Evolutionary conservation across 495 filamentous ascomycete species (phyloP).

Genomic region (Recurvomyces mirabilis): DNA sequence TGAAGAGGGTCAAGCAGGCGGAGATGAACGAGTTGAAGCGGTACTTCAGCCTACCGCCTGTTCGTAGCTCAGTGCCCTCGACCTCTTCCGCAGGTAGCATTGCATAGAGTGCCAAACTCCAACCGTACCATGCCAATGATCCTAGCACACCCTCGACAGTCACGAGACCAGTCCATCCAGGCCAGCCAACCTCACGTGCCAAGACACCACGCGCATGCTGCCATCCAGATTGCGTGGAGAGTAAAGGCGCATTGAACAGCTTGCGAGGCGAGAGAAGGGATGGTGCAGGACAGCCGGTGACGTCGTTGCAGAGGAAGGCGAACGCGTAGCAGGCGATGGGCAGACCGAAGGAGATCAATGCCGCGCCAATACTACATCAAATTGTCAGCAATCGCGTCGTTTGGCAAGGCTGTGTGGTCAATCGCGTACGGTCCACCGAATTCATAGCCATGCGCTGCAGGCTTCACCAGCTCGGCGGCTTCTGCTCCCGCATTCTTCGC

Average conservation of each 20-base stretch:
- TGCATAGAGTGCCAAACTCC: conserved; percentile 62
- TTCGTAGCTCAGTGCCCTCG: conserved; percentile 56
- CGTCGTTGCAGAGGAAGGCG: conserved; percentile 81
- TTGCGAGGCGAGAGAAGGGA: conserved; percentile 67
- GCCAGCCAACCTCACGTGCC: conserved; percentile 73
- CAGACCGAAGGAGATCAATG: conserved; percentile 62
- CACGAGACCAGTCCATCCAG: conserved; percentile 50
- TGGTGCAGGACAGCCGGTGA: conserved; percentile 81
- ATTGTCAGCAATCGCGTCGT: too few species aligned
- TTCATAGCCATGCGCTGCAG: conserved; percentile 20
- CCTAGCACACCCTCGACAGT: conserved; percentile 50
- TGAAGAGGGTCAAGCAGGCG: conserved; percentile 54
- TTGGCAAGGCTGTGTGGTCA: background rate
- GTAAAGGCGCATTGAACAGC: conserved; percentile 29
- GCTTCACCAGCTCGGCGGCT: too few species aligned
- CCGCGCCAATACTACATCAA: conserved; percentile 71
- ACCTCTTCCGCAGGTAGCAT: conserved; percentile 65
- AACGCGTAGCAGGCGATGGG: conserved; percentile 64
- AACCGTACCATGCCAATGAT: conserved; percentile 63
- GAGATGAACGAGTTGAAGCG: conserved; percentile 85
- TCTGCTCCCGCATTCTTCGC: too few species aligned
- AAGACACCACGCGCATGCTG: conserved; percentile 48
- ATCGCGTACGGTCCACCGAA: conserved; percentile 24
- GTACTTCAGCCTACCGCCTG: conserved; percentile 71
- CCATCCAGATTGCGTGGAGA: conserved; percentile 12